Conservation (phyloP, 306 rosid species). For the Ammopiptanthus mongolicus region DNA sequence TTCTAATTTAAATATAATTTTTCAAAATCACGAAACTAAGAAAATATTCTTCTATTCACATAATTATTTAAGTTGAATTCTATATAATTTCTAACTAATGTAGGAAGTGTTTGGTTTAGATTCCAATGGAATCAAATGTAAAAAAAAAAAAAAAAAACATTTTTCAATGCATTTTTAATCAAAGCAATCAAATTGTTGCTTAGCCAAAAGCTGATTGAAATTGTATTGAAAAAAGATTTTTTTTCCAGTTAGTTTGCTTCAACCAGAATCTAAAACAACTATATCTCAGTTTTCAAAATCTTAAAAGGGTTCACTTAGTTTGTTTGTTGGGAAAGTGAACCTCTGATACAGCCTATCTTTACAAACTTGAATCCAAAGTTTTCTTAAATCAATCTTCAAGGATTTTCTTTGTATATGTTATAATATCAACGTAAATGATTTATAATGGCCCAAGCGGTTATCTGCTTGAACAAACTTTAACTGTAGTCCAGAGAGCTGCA, state of each 20-base stretch:
- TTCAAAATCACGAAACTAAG: neutral
- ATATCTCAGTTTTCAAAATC: neutral
- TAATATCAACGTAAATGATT: neutral
- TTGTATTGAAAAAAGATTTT: too few species aligned
- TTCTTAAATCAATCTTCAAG: neutral
- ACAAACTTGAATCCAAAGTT: neutral
- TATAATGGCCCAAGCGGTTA: too few species aligned
- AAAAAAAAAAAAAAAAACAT: too few species aligned
- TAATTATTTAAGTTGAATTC: neutral
- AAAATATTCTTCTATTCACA: neutral
- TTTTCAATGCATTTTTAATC: too few species aligned
- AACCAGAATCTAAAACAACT: too few species aligned
- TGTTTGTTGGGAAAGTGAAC: neutral
- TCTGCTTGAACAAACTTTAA: neutral
- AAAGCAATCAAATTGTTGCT: too few species aligned
- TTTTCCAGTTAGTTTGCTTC: too few species aligned
- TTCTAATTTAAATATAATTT: too few species aligned
- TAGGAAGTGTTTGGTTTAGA: too few species aligned
- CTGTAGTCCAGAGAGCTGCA: neutral
- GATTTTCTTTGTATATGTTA: neutral
- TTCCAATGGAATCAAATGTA: too few species aligned
- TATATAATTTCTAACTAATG: neutral
- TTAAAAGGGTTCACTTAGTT: neutral
- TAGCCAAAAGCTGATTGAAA: too few species aligned
- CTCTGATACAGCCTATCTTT: neutral